Evolutionary conservation across 2,329 filamentous ascomycete genomes (phyloP), one percentile per base, ranked within the genome.

Genomic region (Ophiostoma triangulosporum): DNA sequence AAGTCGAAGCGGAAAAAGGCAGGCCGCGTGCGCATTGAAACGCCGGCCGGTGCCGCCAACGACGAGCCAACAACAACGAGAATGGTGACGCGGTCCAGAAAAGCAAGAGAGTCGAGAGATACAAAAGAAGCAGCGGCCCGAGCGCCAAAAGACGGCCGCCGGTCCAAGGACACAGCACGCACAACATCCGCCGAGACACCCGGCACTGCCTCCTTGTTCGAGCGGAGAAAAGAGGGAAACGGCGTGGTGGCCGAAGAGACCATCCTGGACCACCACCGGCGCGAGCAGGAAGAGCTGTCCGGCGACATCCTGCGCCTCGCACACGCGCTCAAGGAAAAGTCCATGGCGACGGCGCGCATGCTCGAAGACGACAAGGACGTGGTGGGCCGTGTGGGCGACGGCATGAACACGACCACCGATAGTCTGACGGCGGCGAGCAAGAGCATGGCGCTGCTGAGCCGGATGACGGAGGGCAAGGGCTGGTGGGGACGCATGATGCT

Each of bases 401-500:
- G 86, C 0, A 75, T 97, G 60, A 86, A 90, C 62, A 83, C 80
- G 65, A 94, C 84, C 61, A 81, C 84, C 56, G 70, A 75, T 46
- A 83, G 83, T 17, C 84, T 97, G 77, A 83, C 89, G 56, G 78
- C 80, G 1, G 88, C 90, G 3, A 80, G 81, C 52, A 78, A 80
- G 58, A 73, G 81, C 58, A 94, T 97, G 87, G 84, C 86, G 1
- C 75, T 78, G 62, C 67, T 97, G 64, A 74, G 80, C 60, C 76
- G 76, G 51, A 88, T 95, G 81, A 88, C 84, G 15, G 91, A 96
- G 70, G 90, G 89, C 3, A 83, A 84, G 64, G 89, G 89, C 0
- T 94, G 86, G 85, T 88, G 78, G 80, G 89, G 85, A 6, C 72
- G 90, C 51, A 78, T 95, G 72, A 74, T 91, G 69, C 73, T 96